A percentile compares a stretch with the other conserved stretches of the same genome.
These are phyloP conservation scores for Bryoerythrophyllum caledonicum DNA, from an alignment of 225 moss, liverwort and hornwort species.

Conservation along the genomic window DNA sequence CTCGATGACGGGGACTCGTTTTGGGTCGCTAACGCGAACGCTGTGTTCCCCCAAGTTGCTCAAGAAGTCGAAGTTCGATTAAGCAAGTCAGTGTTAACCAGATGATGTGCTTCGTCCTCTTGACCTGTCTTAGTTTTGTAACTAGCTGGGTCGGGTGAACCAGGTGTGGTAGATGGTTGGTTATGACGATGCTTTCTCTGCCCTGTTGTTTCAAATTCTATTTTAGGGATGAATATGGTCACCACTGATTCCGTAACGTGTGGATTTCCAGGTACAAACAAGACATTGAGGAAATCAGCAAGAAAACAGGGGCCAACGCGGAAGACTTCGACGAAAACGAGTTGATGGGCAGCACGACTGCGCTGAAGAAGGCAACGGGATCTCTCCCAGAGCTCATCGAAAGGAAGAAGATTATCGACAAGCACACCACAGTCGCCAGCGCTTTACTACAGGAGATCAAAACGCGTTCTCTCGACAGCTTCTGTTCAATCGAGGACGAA, in stretches of 20 bases:
- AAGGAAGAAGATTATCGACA: conserved; percentile 91
- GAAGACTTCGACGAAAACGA: conserved; percentile 88
- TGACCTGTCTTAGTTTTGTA: background rate
- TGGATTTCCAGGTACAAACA: conserved; percentile 71
- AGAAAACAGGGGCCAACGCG: conserved; percentile 67
- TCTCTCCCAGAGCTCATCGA: conserved; percentile 95
- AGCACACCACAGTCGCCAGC: conserved; percentile 91
- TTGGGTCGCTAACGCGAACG: conserved; percentile 82
- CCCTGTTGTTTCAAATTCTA: background rate
- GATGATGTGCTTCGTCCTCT: background rate
- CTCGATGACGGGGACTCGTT: conserved; percentile 88
- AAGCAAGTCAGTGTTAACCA: conserved; percentile 43
- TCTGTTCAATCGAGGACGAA: background rate
- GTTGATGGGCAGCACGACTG: conserved; percentile 88
- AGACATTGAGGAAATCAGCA: conserved; percentile 89
- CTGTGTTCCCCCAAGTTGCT: conserved; percentile 87
- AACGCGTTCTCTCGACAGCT: conserved; percentile 36
- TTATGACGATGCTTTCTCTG: conserved; percentile 1
- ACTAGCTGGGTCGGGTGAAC: background rate
- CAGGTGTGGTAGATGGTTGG: background rate
- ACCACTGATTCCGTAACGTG: conserved; percentile 22
- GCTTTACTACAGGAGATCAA: conserved; percentile 89
- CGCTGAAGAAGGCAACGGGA: conserved; percentile 89
- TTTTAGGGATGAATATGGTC: background rate
- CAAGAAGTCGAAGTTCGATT: conserved; percentile 81